Conservation (phyloP, 257 asterid species). For the Gardenia jasminoides region DNA sequence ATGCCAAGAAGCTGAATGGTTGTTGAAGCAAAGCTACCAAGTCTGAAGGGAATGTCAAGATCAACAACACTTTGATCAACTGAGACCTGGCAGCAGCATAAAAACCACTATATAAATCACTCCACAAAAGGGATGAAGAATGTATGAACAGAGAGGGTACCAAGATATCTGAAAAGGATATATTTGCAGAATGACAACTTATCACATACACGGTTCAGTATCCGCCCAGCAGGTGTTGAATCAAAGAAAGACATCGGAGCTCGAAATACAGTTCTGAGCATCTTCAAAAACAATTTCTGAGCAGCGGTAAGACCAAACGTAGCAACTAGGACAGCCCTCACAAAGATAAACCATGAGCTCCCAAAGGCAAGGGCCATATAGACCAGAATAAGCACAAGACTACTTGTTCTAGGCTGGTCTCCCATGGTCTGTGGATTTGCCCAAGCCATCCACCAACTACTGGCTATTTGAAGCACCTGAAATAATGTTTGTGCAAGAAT, state of each 20-base stretch:
- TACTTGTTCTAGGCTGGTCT: constrained; percentile 69
- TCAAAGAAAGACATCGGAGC: constrained; percentile 98
- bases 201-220: constrained; percentile 81
- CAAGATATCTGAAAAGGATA: constrained; percentile 5
- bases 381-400: constrained; percentile 69
- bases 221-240: constrained; percentile 95
- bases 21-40: constrained; percentile 99
- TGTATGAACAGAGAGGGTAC: constrained; percentile 9
- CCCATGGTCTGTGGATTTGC: constrained; percentile 96
- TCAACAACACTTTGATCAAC: constrained; percentile 98
- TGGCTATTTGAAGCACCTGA: constrained; percentile 97
- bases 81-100: constrained; percentile 70
- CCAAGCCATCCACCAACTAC: constrained; percentile 99
- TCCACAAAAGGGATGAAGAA: constrained; percentile 9
- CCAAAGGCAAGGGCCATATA: constrained; percentile 98
- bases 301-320: constrained; percentile 98
- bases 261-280: constrained; percentile 73
- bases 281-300: constrained; percentile 75
- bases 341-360: constrained; percentile 87
- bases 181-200: constrained; percentile 1
- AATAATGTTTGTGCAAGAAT: constrained; percentile 85
- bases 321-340: constrained; percentile 94
- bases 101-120: constrained; percentile 30
- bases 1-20: constrained; percentile 97
- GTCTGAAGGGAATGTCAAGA: constrained; percentile 99